Base-by-base conservation (phyloP, 2,329 filamentous ascomycete genomes). In the Daldinia sp. region DNA sequence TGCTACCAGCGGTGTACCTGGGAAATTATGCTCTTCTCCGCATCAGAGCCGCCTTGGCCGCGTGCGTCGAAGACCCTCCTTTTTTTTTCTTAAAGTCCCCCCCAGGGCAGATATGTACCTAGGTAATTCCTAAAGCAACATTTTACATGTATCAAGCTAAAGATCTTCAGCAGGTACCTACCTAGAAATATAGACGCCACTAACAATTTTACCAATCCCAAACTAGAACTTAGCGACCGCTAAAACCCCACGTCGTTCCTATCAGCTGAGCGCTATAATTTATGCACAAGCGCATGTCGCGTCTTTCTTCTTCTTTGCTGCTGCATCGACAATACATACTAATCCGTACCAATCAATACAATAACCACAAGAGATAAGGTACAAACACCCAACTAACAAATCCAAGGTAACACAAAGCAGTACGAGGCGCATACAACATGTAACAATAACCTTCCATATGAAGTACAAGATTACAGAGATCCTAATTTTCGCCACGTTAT, bases 261-360 rank as follows among this genome's bases (percentile, higher is more conserved):
- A 23, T 68, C 65, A 65, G 65, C 65, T 68, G 65, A 64, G 48
- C 28, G 48, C 28, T 53, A 35, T 13, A 18, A 15, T 54, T 20
- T 18, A 23, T 54, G 50, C 28, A 37, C 18, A 39, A 37, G 28
- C 18, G 12, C 20, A 28, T 28, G 13, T 28, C 28, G 2, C 20
- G 20, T 53, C 48, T 53, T 35, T 35, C 20, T 23, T 35, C 20
- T 23, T 23, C 20, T 23, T 23, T 23, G 20, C 20, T 23, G 20
- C 20, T 23, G 20, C 20, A 23, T 23, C 20, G 26, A 35, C 15
- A 53, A 13, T 53, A n/a, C n/a, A n/a, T n/a, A n/a, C n/a, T n/a
- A n/a, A n/a, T n/a, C n/a, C n/a, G n/a, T 33, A 35, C 7, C 33
- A 35, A 23, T 23, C 33, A 35, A 37, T 20, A 23, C 33, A 35